Evolutionary conservation across 495 filamentous ascomycete genomes (phyloP).

Genomic region (Penicillium atrosanguineum): DNA sequence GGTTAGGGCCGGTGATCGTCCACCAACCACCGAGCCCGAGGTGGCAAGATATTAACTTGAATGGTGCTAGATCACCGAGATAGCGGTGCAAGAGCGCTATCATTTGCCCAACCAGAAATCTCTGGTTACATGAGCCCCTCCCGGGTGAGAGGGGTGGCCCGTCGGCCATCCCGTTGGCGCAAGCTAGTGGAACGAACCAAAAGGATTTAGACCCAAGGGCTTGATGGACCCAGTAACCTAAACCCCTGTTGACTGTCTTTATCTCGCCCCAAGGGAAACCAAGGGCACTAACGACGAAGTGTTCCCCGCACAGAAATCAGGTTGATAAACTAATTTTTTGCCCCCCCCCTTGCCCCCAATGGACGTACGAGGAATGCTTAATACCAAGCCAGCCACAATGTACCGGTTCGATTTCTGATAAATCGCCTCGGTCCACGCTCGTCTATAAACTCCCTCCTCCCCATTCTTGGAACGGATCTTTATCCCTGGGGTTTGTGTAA

Average conservation of each 20-base stretch:
- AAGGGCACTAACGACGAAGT: neutral
- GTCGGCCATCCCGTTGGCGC: constrained; percentile 11
- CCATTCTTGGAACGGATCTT: neutral
- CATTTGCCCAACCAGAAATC: constrained; percentile 5
- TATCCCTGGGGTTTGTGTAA: neutral
- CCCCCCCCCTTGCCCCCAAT: neutral
- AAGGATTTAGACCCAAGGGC: neutral
- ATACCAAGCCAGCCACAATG: constrained; percentile 13
- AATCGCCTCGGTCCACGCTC: neutral
- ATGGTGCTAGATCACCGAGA: constrained; percentile 10
- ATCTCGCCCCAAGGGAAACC: neutral
- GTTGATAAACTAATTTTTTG: constrained; percentile 9
- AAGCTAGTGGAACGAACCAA: neutral
- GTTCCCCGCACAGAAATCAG: constrained; percentile 9
- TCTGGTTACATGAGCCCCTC: constrained; percentile 18
- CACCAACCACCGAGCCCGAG: constrained; percentile 8
- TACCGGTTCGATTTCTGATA: constrained; percentile 3
- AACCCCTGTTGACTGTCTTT: constrained; percentile 2
- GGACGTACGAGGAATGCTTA: constrained; percentile 1
- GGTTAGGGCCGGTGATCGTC: neutral
- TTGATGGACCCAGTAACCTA: neutral
- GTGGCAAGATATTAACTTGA: constrained; percentile 16
- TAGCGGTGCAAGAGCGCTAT: constrained; percentile 9
- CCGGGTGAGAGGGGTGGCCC: constrained; percentile 14
- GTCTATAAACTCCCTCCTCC: neutral